A percentile compares a stretch with the other conserved stretches of the same genome.
Conservation (phyloP, 2,329 filamentous ascomycete genomes). For the Zymoseptoria pseudotritici region DNA sequence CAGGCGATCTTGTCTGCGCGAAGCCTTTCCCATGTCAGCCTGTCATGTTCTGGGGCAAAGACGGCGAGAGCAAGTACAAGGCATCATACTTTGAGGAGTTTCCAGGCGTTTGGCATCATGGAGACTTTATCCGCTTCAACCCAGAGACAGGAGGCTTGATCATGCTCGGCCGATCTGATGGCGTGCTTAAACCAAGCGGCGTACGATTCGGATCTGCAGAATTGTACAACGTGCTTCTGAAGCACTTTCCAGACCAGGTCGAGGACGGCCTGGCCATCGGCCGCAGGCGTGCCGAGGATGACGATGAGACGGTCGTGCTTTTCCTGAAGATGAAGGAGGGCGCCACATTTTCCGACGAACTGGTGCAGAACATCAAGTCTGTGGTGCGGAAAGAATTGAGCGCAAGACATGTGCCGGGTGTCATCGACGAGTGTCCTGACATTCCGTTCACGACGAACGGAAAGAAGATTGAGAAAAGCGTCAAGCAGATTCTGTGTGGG, state of each 20-base stretch:
- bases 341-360: constrained; percentile 48
- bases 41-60: constrained; percentile 73
- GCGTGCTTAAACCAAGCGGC: constrained; percentile 84
- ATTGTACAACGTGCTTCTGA: constrained; percentile 89
- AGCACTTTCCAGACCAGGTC: constrained; percentile 69
- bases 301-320: constrained; percentile 78
- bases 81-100: constrained; percentile 86
- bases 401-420: constrained; percentile 77
- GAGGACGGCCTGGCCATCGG: constrained; percentile 87
- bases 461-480: constrained; percentile 95
- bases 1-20: constrained; percentile 83
- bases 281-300: constrained; percentile 60
- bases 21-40: constrained; percentile 86
- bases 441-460: constrained; percentile 91
- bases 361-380: constrained; percentile 58
- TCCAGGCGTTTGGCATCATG: constrained; percentile 77
- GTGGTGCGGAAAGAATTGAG: constrained; percentile 72
- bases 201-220: constrained; percentile 90
- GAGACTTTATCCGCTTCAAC: constrained; percentile 76
- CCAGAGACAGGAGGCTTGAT: constrained; percentile 66
- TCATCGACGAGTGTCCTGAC: constrained; percentile 74
- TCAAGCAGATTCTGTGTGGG: constrained; percentile 92
- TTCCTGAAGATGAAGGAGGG: constrained; percentile 72
- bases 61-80: constrained; percentile 68
- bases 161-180: constrained; percentile 90